phyloP scores from a whole-genome alignment of 257 asterid species.

The Fraxinus quadrangulata region DNA sequence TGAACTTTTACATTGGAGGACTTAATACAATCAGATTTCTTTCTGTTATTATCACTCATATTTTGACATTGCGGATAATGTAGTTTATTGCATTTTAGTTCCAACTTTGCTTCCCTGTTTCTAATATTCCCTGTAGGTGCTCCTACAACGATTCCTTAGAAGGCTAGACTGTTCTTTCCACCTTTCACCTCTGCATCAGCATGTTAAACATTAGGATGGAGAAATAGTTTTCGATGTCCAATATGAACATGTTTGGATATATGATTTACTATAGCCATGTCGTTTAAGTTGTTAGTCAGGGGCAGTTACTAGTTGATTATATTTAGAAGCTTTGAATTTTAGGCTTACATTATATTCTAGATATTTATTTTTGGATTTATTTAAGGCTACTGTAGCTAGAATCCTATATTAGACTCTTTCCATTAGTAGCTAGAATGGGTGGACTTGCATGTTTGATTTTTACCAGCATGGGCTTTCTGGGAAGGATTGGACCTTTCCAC shows the following conservation, averaged over 20 bases:
- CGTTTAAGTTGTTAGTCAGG: background rate
- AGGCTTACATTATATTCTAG: background rate
- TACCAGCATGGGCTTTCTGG: background rate
- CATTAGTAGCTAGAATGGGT: background rate
- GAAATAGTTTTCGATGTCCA: background rate
- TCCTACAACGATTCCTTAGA: background rate
- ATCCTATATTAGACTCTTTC: background rate
- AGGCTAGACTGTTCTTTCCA: background rate
- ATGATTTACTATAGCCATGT: background rate
- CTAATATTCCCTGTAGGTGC: background rate
- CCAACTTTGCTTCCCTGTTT: background rate
- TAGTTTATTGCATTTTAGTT: background rate
- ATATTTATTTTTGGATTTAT: background rate
- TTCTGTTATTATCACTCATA: background rate
- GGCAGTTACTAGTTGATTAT: slow-evolving; percentile 16
- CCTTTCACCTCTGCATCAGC: background rate
- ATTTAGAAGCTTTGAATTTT: slow-evolving; percentile 6
- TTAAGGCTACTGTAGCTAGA: background rate
- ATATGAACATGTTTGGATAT: background rate
- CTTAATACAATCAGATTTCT: background rate
- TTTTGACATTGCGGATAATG: background rate
- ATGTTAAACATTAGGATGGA: background rate
- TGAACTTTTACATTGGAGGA: background rate
- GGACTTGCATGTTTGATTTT: background rate
- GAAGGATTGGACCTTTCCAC: background rate